These are phyloP conservation scores for Colletotrichum tabaci DNA, from an alignment of 2,329 filamentous ascomycete species.

Conservation along the genomic window DNA sequence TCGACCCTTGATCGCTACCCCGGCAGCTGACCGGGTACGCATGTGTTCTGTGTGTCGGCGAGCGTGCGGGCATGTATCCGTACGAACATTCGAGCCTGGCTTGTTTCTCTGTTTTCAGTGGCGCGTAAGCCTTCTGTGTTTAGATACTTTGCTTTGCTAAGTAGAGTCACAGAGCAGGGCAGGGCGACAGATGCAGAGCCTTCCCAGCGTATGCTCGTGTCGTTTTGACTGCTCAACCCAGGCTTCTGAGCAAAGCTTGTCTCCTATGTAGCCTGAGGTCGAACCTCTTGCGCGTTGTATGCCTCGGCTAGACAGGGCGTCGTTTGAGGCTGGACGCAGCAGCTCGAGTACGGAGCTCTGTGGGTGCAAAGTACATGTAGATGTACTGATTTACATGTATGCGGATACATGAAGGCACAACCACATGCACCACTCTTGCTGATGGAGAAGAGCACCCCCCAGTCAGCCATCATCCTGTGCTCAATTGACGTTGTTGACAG, in stretches of 20 bases:
- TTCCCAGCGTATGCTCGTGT: neutral
- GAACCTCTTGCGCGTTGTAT: neutral
- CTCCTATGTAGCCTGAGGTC: neutral
- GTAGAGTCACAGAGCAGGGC: neutral
- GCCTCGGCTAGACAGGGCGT: neutral
- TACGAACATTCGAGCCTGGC: neutral
- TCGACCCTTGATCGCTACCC: constrained; percentile 4
- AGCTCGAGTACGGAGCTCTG: neutral
- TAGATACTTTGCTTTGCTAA: neutral
- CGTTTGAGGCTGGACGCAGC: neutral
- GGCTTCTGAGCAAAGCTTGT: neutral
- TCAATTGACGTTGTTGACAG: constrained; percentile 24
- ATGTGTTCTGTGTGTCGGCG: neutral
- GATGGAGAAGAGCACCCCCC: neutral
- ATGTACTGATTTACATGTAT: neutral
- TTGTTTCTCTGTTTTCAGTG: neutral
- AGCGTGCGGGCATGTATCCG: neutral
- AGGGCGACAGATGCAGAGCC: neutral
- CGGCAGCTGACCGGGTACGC: neutral
- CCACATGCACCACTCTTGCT: neutral
- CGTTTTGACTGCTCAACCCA: neutral
- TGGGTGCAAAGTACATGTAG: neutral
- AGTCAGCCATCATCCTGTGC: neutral
- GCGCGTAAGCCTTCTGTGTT: neutral
- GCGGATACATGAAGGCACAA: neutral